phyloP scores from a whole-genome alignment of 176 grass and related monocot genomes.

The Aegilops tauschii region DNA sequence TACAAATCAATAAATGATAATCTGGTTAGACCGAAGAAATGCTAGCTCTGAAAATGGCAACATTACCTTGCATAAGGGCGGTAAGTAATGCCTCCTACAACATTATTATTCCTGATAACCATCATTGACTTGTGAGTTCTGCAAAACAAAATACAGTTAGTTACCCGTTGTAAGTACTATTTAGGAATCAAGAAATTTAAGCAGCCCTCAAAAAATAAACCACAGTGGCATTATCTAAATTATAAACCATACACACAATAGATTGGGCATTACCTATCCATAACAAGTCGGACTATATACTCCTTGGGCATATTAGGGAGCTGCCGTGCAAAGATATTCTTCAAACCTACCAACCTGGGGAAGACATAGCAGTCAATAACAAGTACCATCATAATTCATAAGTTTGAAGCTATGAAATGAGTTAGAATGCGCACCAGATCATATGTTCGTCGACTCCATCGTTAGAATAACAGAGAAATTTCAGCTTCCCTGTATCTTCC shows the following conservation, averaged over 20 bases:
- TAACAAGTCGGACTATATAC: constrained; percentile 96
- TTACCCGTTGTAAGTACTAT: background rate
- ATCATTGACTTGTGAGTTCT: constrained; percentile 99
- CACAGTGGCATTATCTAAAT: background rate
- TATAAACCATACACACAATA: background rate
- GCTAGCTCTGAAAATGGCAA: background rate
- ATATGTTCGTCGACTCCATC: constrained; percentile 98
- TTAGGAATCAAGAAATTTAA: background rate
- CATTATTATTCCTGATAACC: constrained; percentile 96
- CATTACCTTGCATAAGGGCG: constrained; percentile 88
- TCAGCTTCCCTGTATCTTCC: constrained; percentile 85
- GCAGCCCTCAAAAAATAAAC: background rate
- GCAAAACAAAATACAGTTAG: constrained; percentile 20
- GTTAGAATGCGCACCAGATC: constrained; percentile 69
- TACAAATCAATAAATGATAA: background rate
- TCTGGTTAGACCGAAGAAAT: constrained; percentile 1
- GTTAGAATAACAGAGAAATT: constrained; percentile 92
- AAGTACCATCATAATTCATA: background rate
- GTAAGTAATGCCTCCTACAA: constrained; percentile 98
- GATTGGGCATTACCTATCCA: constrained; percentile 73
- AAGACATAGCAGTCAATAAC: constrained; percentile 14
- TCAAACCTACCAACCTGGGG: constrained; percentile 94
- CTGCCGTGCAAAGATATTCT: constrained; percentile 98
- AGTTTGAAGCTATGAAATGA: background rate
- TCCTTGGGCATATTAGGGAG: constrained; percentile 99